These are phyloP conservation scores for Talaromyces piceae DNA, from an alignment of 2,329 filamentous ascomycete genomes.

Conservation along the genomic window DNA sequence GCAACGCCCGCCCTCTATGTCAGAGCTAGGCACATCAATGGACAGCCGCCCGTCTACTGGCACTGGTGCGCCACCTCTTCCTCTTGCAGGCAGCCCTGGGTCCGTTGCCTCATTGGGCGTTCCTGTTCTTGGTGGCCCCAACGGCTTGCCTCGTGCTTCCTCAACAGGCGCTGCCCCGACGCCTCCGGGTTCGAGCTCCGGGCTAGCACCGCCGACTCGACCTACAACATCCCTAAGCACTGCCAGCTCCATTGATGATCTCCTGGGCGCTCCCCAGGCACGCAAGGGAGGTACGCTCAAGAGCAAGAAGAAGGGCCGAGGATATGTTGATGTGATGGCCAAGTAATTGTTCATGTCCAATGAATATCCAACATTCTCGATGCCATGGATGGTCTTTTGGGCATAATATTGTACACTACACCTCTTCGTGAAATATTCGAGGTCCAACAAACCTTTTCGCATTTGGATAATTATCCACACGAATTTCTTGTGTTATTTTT, in stretches of 20 bases:
- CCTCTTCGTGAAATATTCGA: neutral
- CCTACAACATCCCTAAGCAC: constrained; percentile 79
- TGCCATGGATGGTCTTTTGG: neutral
- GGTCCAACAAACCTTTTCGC: neutral
- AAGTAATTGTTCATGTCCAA: constrained; percentile 35
- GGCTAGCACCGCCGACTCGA: constrained; percentile 52
- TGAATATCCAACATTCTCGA: neutral
- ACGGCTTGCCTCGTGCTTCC: constrained; percentile 26
- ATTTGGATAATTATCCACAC: neutral
- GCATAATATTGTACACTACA: neutral
- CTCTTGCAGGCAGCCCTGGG: constrained; percentile 25
- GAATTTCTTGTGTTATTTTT: neutral
- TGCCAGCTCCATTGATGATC: constrained; percentile 89
- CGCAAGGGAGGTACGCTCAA: constrained; percentile 58
- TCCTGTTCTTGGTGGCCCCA: constrained; percentile 20
- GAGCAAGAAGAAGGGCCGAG: constrained; percentile 71
- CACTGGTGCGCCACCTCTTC: constrained; percentile 19
- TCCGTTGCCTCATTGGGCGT: constrained; percentile 19
- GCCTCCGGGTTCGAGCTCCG: constrained; percentile 29
- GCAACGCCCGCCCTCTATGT: constrained; percentile 10
- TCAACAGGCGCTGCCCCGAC: constrained; percentile 27
- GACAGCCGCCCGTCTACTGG: constrained; percentile 26
- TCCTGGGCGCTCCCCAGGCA: constrained; percentile 67
- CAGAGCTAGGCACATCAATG: constrained; percentile 9
- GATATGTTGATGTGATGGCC: constrained; percentile 96